A percentile compares a stretch with the other conserved stretches of the same genome.
Evolutionary conservation across 2,329 filamentous ascomycete genomes (phyloP).

Genomic region (Fusarium austroafricanum): DNA sequence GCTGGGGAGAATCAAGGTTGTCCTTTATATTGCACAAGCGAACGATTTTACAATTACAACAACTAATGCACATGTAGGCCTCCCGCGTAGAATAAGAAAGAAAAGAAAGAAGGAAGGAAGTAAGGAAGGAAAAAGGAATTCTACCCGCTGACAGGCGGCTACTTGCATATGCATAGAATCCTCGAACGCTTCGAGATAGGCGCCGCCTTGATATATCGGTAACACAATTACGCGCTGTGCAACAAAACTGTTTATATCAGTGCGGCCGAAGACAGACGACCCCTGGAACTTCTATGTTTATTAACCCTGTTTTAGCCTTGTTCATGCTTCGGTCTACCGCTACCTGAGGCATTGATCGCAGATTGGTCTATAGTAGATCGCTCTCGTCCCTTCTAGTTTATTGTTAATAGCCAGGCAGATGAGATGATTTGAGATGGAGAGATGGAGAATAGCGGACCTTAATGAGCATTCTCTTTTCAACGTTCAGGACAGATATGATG

Average conservation of each 20-base stretch:
- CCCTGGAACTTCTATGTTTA: slow-evolving; percentile 12
- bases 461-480: neutral
- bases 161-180: slow-evolving; percentile 27
- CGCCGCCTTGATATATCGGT: slow-evolving; percentile 25
- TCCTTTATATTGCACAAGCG: slow-evolving; percentile 1
- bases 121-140: neutral
- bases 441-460: neutral
- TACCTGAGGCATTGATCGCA: slow-evolving; percentile 33
- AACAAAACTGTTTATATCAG: slow-evolving; percentile 4
- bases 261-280: neutral
- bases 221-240: slow-evolving; percentile 15
- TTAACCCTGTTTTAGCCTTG: slow-evolving; percentile 5
- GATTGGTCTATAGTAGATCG: slow-evolving; percentile 6
- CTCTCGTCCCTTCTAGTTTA: slow-evolving; percentile 1
- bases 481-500: neutral
- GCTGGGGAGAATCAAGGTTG: slow-evolving; percentile 12
- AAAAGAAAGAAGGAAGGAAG: neutral
- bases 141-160: slow-evolving; percentile 5
- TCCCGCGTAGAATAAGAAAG: neutral
- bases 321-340: slow-evolving; percentile 14
- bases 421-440: slow-evolving; percentile 11
- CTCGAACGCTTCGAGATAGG: slow-evolving; percentile 32
- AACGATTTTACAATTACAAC: neutral
- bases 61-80: neutral
- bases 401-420: neutral